These are phyloP conservation scores for Solanum rostratum DNA, from an alignment of 257 asterid genomes.

Conservation along the genomic window DNA sequence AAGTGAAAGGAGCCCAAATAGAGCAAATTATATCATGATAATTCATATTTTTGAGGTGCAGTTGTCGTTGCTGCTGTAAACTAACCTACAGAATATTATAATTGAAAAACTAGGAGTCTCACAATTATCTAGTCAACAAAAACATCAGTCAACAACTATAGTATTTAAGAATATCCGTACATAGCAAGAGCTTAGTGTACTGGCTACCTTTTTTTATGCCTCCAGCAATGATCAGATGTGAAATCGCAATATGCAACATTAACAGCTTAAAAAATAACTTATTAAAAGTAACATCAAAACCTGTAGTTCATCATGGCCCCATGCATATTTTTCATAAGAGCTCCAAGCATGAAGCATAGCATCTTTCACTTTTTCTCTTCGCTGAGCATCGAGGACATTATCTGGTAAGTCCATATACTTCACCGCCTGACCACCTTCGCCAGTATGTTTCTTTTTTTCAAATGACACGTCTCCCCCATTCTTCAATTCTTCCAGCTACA, in stretches of 20 bases:
- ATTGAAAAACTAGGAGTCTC: not conserved
- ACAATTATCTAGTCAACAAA: not conserved
- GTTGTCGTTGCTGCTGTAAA: not conserved
- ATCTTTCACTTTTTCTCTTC: conserved; percentile 81
- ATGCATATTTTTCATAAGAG: conserved; percentile 93
- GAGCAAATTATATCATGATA: not conserved
- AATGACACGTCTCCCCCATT: conserved; percentile 17
- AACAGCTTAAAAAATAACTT: not conserved
- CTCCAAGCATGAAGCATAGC: conserved; percentile 98
- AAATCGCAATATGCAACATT: not conserved
- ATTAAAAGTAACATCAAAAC: conserved; percentile 22
- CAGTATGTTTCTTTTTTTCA: conserved; percentile 11
- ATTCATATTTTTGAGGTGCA: not conserved
- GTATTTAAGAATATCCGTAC: not conserved
- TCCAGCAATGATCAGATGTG: not conserved
- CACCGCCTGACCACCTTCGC: conserved; percentile 7
- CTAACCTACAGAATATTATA: not conserved
- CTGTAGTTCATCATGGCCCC: conserved; percentile 99
- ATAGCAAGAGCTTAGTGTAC: not conserved
- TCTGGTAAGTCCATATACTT: conserved; percentile 25
- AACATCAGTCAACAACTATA: not conserved
- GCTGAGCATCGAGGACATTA: conserved; percentile 50
- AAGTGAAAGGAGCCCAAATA: not conserved
- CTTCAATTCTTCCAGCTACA: conserved; percentile 70
- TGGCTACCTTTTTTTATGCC: not conserved